phyloP scores from a whole-genome alignment of 768 basidiomycete species.

The Rhizopogon vulgaris region DNA sequence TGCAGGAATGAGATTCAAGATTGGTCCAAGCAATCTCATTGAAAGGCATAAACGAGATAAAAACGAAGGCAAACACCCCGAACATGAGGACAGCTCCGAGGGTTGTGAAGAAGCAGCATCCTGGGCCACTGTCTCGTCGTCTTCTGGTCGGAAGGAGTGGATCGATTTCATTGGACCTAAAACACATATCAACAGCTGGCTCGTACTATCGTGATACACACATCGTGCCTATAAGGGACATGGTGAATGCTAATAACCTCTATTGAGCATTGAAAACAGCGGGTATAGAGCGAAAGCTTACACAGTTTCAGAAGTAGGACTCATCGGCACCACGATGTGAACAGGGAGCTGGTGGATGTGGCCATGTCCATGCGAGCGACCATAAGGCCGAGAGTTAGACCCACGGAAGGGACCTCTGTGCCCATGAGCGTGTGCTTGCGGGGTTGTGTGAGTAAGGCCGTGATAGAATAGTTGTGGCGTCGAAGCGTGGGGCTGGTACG shows the following conservation, averaged over 20 bases:
- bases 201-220: too few relatives aligned
- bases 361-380: not conserved
- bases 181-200: not conserved
- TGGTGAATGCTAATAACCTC: not conserved
- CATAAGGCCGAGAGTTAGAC: not conserved
- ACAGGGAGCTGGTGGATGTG: not conserved
- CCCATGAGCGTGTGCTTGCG: not conserved
- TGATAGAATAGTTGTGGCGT: not conserved
- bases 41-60: not conserved
- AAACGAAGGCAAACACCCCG: not conserved
- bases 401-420: too few relatives aligned
- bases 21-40: conserved; percentile 9
- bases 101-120: not conserved
- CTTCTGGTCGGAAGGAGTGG: not conserved
- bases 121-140: not conserved
- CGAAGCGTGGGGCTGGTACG: not conserved
- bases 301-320: not conserved
- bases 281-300: not conserved
- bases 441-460: not conserved
- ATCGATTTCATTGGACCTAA: not conserved
- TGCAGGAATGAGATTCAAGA: conserved; percentile 16
- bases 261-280: not conserved
- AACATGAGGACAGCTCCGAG: not conserved
- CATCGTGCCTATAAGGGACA: not conserved
- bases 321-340: not conserved